Base-by-base conservation (phyloP, 345 rosid genomes). In the Erodium maritimum region DNA sequence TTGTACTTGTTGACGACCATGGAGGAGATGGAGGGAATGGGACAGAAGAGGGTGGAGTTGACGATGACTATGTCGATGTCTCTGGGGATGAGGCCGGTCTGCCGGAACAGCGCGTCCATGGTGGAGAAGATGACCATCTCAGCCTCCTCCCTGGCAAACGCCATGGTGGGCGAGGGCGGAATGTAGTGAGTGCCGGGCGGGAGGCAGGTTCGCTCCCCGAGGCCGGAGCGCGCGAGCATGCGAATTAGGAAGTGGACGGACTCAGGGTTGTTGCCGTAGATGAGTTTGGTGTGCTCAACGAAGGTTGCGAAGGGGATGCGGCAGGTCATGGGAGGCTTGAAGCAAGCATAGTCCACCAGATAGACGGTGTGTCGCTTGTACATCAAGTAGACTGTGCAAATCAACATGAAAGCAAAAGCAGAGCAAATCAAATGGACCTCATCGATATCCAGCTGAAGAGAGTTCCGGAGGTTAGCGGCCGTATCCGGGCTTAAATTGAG, bases 151-250 rank as follows among this genome's bases (percentile, higher is more conserved):
- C 85, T 82, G 0, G 86, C 77, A 0, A 75, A 71, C 14, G 80
- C 83, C 87, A 87, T 79, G 24, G 75, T 80, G 1, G 91, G 86
- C 0, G 23, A 79, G 0, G 95, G 95, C 61, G 95, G 95, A 19
- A 87, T 80, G 63, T 80, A 82, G 68, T 87, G 95, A 69, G 79
- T 79, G 21, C 89, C 91, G 0, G 91, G 91, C 5, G 95, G 91
- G 25, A 87, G 60, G 66, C 85, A 84, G 42, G 91, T 87, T 67
- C 80, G 87, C 66, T 87, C 91, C 0, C 95, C 95, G 5, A 87
- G 88, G 0, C 95, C 91, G 0, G 95, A 82, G 48, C 95, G 72
- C 68, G 82, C 88, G 21, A 63, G 62, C 25, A 77, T 69, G 21
- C 67, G 63, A 66, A 37, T 69, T 68, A 70, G 73, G 53, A 77